These are phyloP conservation scores for Discostella stelligera DNA, from an alignment of 352 stramenopile genomes.

Conservation along the genomic window DNA sequence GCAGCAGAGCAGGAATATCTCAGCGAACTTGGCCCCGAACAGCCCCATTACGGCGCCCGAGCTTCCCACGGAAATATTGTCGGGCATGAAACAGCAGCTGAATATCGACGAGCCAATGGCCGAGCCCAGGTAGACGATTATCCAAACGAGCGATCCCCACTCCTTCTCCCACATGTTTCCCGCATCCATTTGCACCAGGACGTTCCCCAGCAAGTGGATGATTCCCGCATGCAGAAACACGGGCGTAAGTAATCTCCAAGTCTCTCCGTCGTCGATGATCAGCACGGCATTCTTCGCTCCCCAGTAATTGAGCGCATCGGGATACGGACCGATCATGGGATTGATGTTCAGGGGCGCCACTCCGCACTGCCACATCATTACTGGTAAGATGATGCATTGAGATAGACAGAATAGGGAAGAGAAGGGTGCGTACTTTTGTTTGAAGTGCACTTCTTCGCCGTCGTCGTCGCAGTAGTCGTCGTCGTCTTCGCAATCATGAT, in stretches of 20 bases:
- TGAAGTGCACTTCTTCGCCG: conserved; percentile 11
- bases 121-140: conserved; percentile 74
- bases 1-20: conserved; percentile 68
- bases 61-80: conserved; percentile 77
- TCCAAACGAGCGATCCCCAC: conserved; percentile 70
- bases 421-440: conserved; percentile 64
- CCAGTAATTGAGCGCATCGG: conserved; percentile 69
- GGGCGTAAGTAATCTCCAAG: conserved; percentile 80
- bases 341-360: conserved; percentile 71
- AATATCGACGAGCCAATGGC: conserved; percentile 64
- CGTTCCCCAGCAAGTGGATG: conserved; percentile 78
- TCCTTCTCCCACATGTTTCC: conserved; percentile 73
- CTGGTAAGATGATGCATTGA: conserved; percentile 56
- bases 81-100: conserved; percentile 56
- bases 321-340: conserved; percentile 71
- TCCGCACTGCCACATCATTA: conserved; percentile 75
- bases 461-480: neutral
- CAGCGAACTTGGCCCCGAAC: conserved; percentile 79
- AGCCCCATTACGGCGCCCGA: conserved; percentile 82
- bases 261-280: conserved; percentile 78
- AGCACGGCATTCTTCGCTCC: conserved; percentile 79
- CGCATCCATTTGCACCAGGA: conserved; percentile 71
- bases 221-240: conserved; percentile 82
- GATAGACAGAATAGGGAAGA: conserved; percentile 53
- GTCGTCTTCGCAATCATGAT: no score